A percentile compares a stretch with the other conserved stretches of the same genome.
phyloP scores from a whole-genome alignment of 148 eudicot genomes.

The Silene latifolia region DNA sequence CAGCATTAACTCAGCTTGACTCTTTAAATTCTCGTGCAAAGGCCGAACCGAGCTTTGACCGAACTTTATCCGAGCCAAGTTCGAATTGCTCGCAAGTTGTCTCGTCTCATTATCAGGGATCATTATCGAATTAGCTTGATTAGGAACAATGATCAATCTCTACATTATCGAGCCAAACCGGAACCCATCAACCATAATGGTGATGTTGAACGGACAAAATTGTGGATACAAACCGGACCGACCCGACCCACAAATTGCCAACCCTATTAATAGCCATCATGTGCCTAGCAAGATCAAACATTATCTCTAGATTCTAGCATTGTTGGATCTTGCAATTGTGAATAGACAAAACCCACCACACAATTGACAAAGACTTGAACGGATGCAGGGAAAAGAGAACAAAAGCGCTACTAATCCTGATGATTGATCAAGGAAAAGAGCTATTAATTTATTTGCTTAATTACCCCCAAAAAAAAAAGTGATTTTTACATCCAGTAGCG shows the following conservation, averaged over 20 bases:
- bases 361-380: slow-evolving; percentile 5
- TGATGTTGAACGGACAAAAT: neutral
- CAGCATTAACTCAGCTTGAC: no score
- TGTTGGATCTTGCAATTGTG: neutral
- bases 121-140: no score
- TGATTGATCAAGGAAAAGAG: neutral
- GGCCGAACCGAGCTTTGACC: no score
- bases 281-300: slow-evolving; percentile 3
- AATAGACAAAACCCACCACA: neutral
- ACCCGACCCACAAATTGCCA: slow-evolving; percentile 2
- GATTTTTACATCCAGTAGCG: no score
- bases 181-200: neutral
- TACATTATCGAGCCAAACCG: neutral
- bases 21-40: no score
- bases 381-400: neutral
- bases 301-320: slow-evolving; percentile 6
- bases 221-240: neutral
- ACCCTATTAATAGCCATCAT: slow-evolving; percentile 1
- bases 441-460: no score
- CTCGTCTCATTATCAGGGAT: no score
- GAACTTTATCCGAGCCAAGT: no score
- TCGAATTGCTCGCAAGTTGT: no score
- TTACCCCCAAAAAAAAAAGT: no score
- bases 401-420: neutral
- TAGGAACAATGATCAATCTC: neutral